Evolutionary conservation across 2,329 filamentous ascomycete species (phyloP), one percentile per base, ranked within the genome.

Genomic region (Stagonosporopsis chrysanthemi): DNA sequence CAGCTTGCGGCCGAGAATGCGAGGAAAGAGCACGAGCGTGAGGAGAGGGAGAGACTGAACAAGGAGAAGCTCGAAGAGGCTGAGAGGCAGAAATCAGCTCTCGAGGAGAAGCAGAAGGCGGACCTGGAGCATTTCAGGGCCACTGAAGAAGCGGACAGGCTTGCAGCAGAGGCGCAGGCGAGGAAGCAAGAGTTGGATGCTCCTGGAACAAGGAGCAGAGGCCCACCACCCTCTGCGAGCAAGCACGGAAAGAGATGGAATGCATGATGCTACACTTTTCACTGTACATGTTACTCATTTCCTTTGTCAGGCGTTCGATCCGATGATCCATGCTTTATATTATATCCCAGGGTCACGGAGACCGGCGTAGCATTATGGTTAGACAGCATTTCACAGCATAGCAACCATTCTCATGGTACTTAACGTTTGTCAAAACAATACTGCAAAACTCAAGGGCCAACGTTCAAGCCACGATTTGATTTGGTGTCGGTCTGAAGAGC

Each of bases 21-120:
- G 29, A 58, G 56, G 52, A 23, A 55, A 33, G 58, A 64, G 8
- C 17, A 59, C 23, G 42, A 60, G 35, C 43, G 46, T 41, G 33
- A 46, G 17, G 47, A 59, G 31, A 52, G 51, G 22, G 56, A 56
- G 24, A 49, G 58, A 26, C 26, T 52, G 15, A 42, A 54, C 6
- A 57, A 61, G 31, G 53, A 54, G 5, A 41, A 49, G n/a, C 36
- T 51, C 12, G 59, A 58, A 11, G 56, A 60, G 33, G n/a, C 28
- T 4, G 45, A 56, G 40, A 40, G 46, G 15, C 44, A 49, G 45
- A 48, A 36, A 24, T 39, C 47, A 23, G 43, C 7, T 4, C 36
- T 47, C 3, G 44, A 42, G 17, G 47, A 56, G 35, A 52, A 58
- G 29, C 55, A 51, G 45, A 45, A 49, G 19, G 29, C 40, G 19